A percentile compares a stretch with the other conserved stretches of the same genome.
Evolutionary conservation across 2,329 filamentous ascomycete species (phyloP).

Genomic region (Cordyceps cicadae): DNA sequence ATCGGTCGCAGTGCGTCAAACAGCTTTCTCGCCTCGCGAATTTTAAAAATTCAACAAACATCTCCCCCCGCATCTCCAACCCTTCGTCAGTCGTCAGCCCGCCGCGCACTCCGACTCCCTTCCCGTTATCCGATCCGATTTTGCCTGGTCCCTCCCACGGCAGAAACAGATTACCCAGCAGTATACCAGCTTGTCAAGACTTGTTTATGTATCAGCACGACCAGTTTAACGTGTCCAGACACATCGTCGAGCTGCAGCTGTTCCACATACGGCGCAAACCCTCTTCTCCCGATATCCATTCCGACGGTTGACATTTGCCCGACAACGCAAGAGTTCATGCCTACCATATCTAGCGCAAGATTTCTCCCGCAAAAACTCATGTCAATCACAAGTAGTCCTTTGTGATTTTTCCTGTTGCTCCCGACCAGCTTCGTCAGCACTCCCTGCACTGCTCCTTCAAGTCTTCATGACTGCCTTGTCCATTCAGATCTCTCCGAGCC

Average conservation of each 20-base stretch:
- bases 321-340: slow-evolving; percentile 46
- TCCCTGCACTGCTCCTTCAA: background rate
- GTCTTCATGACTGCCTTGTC: slow-evolving; percentile 10
- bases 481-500: slow-evolving; percentile 11
- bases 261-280: slow-evolving; percentile 94
- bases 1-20: slow-evolving; percentile 9
- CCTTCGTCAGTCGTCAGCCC: background rate
- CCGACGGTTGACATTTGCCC: slow-evolving; percentile 70
- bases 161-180: slow-evolving; percentile 8
- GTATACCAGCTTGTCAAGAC: slow-evolving; percentile 30
- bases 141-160: slow-evolving; percentile 8
- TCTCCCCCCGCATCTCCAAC: slow-evolving; percentile 4
- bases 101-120: background rate
- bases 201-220: slow-evolving; percentile 95
- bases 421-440: slow-evolving; percentile 4
- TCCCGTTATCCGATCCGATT: slow-evolving; percentile 9
- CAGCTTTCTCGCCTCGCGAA: background rate
- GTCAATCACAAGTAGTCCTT: slow-evolving; percentile 45
- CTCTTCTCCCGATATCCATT: slow-evolving; percentile 81
- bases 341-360: slow-evolving; percentile 42
- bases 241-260: slow-evolving; percentile 92
- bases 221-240: slow-evolving; percentile 81
- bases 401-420: slow-evolving; percentile 37
- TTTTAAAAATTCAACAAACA: background rate
- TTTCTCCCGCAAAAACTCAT: slow-evolving; percentile 44